phyloP scores from a whole-genome alignment of 2,329 filamentous ascomycete genomes.

The Cytospora schulzeri region DNA sequence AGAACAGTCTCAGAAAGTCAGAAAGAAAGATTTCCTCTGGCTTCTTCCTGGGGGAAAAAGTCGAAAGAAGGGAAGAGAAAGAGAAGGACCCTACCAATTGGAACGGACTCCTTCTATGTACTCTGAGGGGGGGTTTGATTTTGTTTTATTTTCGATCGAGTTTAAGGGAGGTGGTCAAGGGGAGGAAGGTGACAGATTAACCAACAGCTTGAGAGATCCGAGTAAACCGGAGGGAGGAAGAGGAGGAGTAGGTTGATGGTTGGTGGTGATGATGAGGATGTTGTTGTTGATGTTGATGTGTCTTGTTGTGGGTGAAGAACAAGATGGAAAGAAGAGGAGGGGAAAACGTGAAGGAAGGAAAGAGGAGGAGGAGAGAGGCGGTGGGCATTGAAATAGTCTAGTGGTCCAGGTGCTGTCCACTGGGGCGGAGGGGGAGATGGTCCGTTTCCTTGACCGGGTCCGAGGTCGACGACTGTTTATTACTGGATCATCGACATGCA shows the following conservation, averaged over 20 bases:
- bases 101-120: constrained; percentile 37
- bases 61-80: constrained; percentile 51
- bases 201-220: background rate
- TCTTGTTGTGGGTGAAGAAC: constrained; percentile 32
- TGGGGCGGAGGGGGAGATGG: constrained; percentile 21
- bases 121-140: constrained; percentile 34
- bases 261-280: constrained; percentile 33
- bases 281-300: constrained; percentile 18
- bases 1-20: constrained; percentile 55
- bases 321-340: constrained; percentile 26
- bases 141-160: constrained; percentile 34
- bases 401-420: constrained; percentile 24
- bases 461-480: background rate
- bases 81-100: constrained; percentile 40
- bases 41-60: constrained; percentile 47
- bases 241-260: constrained; percentile 31
- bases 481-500: constrained; percentile 5
- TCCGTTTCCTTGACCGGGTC: constrained; percentile 12
- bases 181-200: constrained; percentile 17
- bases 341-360: constrained; percentile 17
- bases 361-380: constrained; percentile 28
- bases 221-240: background rate
- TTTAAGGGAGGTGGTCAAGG: constrained; percentile 29
- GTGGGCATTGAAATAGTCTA: constrained; percentile 29
- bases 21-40: constrained; percentile 57